Evolutionary conservation across 169 alveolate species (phyloP), one percentile per base, ranked within the genome.

Genomic region (Cryptosporidium parvum): DNA sequence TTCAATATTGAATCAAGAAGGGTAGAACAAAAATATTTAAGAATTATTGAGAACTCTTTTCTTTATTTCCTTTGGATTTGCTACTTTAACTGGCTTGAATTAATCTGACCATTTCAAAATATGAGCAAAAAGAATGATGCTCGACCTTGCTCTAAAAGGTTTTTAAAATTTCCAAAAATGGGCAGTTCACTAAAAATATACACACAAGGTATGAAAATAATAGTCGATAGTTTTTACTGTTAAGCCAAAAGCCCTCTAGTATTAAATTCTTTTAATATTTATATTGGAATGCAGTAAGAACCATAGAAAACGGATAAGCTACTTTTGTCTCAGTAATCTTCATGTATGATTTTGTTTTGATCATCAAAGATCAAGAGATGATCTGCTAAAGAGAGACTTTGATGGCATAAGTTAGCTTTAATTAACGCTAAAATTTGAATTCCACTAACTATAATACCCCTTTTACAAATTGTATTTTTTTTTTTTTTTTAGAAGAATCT

Each of bases 121-220:
- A 56, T 56, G 67, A 56, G 37, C 18, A 56, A 29, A 56, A 21
- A n/a, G n/a, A 12, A 26, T 56, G 29, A 26, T 56, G 12, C 35
- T 23, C 29, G 18, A 10, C 18, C 35, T 26, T 8, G 3, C 35
- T 29, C 31, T 56, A 56, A 10, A 26, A 10, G 35, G 67, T 56
- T 56, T n/a, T 56, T 26, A 26, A 56, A 26, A 56, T n/a, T 56
- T n/a, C 37, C 67, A 23, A 56, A 16, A 16, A 21, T 56, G 0
- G 37, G 35, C 31, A 56, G 18, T 7, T 3, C 37, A 23, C 18
- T 56, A 10, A 56, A 8, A n/a, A 56, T 26, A 16, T 10, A 21
- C 67, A 56, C 67, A 56, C 67, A 56, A 56, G 67, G 67, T 56
- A 56, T 6, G 67, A 56, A 56, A 56, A 56, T 7, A 56, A 56